phyloP scores from a whole-genome alignment of 2,329 filamentous ascomycete genomes.

The Colletotrichum somersetense region DNA sequence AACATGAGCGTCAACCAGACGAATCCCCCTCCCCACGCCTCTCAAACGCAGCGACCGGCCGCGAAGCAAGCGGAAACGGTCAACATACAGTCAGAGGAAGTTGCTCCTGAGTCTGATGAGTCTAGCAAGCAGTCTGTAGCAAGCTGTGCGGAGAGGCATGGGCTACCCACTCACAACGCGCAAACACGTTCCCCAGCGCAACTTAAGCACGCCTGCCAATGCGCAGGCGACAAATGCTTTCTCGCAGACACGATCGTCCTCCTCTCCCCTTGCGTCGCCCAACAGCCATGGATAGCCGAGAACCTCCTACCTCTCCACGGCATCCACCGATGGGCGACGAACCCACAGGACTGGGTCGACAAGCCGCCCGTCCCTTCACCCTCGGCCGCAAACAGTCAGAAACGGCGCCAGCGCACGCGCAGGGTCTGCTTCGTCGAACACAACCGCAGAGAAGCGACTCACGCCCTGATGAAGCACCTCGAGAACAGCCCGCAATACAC shows the following conservation, averaged over 20 bases:
- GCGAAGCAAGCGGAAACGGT: background rate
- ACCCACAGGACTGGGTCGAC: constrained; percentile 53
- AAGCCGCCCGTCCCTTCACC: background rate
- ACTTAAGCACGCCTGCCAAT: constrained; percentile 29
- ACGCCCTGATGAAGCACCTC: constrained; percentile 51
- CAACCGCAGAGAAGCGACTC: constrained; percentile 46
- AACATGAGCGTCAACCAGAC: constrained; percentile 45
- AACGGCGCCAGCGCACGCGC: constrained; percentile 5
- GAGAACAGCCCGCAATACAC: constrained; percentile 48
- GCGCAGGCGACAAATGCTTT: constrained; percentile 52
- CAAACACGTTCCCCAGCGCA: background rate
- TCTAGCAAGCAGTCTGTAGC: background rate
- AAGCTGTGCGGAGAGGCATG: background rate
- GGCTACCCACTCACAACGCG: background rate
- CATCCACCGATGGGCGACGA: constrained; percentile 50
- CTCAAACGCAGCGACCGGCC: background rate
- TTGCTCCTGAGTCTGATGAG: background rate
- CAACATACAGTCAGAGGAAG: background rate
- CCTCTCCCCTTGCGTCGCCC: constrained; percentile 57
- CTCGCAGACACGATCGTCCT: constrained; percentile 55
- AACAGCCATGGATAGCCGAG: constrained; percentile 52
- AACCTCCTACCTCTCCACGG: constrained; percentile 59
- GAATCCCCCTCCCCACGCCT: background rate
- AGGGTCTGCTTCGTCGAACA: constrained; percentile 55
- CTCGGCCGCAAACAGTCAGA: background rate